Conservation (phyloP, 495 filamentous ascomycete species). For the Hyaloscypha hepaticicola region DNA sequence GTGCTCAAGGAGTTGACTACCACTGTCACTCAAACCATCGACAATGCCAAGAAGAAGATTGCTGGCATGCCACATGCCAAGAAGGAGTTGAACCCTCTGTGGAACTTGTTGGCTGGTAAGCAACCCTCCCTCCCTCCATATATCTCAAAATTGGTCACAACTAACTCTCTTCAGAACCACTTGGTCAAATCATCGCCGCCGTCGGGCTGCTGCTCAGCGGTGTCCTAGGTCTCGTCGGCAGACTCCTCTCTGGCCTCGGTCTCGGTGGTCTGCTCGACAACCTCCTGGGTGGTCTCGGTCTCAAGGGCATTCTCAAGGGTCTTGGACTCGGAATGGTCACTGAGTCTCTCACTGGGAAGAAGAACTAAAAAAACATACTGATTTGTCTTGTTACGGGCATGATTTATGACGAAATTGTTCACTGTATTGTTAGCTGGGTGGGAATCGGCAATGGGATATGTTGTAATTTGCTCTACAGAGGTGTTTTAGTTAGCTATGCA, state of each 20-base stretch:
- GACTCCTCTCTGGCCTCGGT: conserved; percentile 72
- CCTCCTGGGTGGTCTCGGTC: conserved; percentile 74
- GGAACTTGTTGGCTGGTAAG: conserved; percentile 63
- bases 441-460: not conserved
- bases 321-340: conserved; percentile 66
- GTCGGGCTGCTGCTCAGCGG: conserved; percentile 82
- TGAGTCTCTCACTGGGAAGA: conserved; percentile 49
- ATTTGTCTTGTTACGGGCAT: not conserved
- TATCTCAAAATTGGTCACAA: not conserved
- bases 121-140: not conserved
- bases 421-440: not conserved
- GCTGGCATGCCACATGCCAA: conserved; percentile 91
- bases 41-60: conserved; percentile 80
- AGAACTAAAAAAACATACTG: conserved; percentile 17
- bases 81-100: conserved; percentile 88
- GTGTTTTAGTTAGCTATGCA: not conserved
- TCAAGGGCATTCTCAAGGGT: conserved; percentile 72
- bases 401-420: not conserved
- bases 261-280: conserved; percentile 78
- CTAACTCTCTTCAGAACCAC: conserved; percentile 51
- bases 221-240: conserved; percentile 79
- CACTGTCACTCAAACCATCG: conserved; percentile 70
- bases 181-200: conserved; percentile 91
- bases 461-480: not conserved
- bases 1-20: conserved; percentile 72